Percentiles rank a stretch among this genome's conserved stretches.
These are phyloP conservation scores for Tuctoria greenei DNA, from an alignment of 176 grass and related monocot genomes.

Conservation along the genomic window DNA sequence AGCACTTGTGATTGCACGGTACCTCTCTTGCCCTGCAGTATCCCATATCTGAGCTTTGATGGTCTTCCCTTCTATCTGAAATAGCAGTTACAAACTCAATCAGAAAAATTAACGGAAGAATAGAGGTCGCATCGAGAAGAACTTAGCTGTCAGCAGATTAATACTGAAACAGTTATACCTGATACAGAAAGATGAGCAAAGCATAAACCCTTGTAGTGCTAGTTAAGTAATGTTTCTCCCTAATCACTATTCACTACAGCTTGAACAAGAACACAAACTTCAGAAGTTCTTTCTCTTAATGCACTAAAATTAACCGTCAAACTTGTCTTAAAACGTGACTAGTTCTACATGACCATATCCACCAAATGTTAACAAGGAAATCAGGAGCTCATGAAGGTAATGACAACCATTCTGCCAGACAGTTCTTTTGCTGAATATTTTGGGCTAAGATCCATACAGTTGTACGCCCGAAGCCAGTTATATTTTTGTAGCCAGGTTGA, in stretches of 20 bases:
- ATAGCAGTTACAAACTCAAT: conserved; percentile 12
- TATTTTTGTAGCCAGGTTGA: too few relatives aligned
- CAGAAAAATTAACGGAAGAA: conserved; percentile 17
- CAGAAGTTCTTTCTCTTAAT: neutral
- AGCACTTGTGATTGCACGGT: conserved; percentile 74
- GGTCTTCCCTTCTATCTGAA: conserved; percentile 64
- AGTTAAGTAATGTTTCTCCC: neutral
- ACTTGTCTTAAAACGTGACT: neutral
- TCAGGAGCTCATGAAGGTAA: too few relatives aligned
- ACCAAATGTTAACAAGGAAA: too few relatives aligned
- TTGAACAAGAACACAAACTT: neutral
- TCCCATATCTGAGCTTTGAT: conserved; percentile 79
- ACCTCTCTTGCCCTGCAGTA: conserved; percentile 70
- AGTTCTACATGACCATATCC: neutral
- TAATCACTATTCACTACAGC: neutral
- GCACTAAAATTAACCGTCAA: neutral
- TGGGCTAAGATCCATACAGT: neutral
- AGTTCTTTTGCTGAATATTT: neutral
- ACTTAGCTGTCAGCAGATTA: neutral
- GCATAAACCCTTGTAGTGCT: neutral
- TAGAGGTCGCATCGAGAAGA: neutral
- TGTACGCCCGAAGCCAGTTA: too few relatives aligned
- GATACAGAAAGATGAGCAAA: neutral
- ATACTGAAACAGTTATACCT: neutral
- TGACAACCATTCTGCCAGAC: neutral